Conservation (phyloP, 164 flowering plant genomes). For the Vitis riparia region DNA sequence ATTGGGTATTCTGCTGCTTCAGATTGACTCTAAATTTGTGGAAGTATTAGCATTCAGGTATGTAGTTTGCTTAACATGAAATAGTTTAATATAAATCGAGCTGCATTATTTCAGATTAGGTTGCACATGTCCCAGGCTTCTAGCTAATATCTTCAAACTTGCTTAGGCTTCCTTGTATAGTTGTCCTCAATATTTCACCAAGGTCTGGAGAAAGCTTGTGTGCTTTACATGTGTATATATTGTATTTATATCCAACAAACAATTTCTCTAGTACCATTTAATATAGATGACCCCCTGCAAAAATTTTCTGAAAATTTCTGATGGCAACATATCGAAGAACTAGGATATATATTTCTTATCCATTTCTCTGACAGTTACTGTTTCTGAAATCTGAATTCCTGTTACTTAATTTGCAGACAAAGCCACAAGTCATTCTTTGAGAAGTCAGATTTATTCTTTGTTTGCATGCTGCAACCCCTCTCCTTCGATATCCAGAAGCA, state of each 20-base stretch:
- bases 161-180: not conserved
- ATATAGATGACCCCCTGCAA: not conserved
- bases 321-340: not conserved
- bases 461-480: slow-evolving; percentile 48
- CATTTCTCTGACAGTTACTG: not conserved
- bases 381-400: not conserved
- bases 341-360: not conserved
- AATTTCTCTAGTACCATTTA: not conserved
- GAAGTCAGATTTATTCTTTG: slow-evolving; percentile 51
- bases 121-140: not conserved
- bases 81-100: not conserved
- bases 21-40: slow-evolving; percentile 54
- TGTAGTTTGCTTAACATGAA: not conserved
- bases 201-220: not conserved
- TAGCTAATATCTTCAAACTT: not conserved
- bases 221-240: not conserved
- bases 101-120: not conserved
- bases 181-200: not conserved
- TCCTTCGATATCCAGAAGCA: slow-evolving; percentile 46
- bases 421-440: slow-evolving; percentile 39
- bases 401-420: slow-evolving; percentile 32
- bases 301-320: not conserved
- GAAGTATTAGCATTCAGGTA: slow-evolving; percentile 61
- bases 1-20: slow-evolving; percentile 7
- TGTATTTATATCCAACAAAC: too few relatives aligned